Conservation (phyloP, 2,329 filamentous ascomycete species). For the Fusarium equiseti region DNA sequence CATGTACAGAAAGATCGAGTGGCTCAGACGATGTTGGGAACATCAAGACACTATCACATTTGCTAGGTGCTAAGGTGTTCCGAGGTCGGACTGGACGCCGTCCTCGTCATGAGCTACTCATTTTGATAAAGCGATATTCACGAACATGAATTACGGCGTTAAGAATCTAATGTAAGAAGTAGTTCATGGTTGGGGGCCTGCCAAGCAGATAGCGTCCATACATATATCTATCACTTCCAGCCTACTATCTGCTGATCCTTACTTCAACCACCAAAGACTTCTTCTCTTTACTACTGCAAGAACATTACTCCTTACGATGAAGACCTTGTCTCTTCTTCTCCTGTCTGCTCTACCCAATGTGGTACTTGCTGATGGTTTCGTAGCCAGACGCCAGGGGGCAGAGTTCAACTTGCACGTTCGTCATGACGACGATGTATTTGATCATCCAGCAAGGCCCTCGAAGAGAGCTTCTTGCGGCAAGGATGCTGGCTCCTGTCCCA, state of each 20-base stretch:
- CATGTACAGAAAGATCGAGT: background rate
- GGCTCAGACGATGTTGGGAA: background rate
- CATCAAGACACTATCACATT: background rate
- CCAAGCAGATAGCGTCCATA: background rate
- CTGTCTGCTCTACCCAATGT: background rate
- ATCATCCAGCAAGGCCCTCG: background rate
- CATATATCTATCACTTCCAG: slow-evolving; percentile 11
- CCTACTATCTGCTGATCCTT: background rate
- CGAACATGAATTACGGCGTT: too few species aligned
- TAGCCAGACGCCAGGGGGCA: slow-evolving; percentile 12
- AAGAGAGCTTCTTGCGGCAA: slow-evolving; percentile 47
- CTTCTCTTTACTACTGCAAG: background rate
- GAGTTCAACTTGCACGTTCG: slow-evolving; percentile 18
- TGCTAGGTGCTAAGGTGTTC: background rate
- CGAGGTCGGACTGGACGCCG: background rate
- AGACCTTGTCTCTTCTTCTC: background rate
- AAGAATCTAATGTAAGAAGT: background rate
- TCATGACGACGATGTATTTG: background rate
- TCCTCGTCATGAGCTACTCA: slow-evolving; percentile 2
- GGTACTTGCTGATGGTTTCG: slow-evolving; percentile 12
- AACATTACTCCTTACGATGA: slow-evolving; percentile 13
- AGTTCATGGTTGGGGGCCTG: background rate
- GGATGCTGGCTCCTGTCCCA: slow-evolving; percentile 48
- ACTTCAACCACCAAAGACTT: background rate
- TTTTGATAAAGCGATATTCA: background rate